Evolutionary conservation across 192 early-diverging fungal species (phyloP).

Genomic region (Spizellomyces punctatus): DNA sequence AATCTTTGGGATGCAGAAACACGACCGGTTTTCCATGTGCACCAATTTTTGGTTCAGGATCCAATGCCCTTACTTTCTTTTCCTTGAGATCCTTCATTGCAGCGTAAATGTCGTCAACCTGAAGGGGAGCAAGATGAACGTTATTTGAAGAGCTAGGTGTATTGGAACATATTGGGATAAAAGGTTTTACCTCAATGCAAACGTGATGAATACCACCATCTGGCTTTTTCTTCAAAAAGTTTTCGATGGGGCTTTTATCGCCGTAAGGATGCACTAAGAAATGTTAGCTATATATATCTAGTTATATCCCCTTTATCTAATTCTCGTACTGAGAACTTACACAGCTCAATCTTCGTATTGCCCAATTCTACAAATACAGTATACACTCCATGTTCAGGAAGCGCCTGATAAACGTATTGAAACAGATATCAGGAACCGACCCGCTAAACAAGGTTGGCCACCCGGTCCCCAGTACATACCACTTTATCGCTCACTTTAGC

Average conservation of each 20-base stretch:
- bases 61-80: slow-evolving; percentile 66
- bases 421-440: too few relatives aligned
- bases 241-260: slow-evolving; percentile 74
- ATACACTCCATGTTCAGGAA: slow-evolving; percentile 83
- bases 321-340: slow-evolving; percentile 20
- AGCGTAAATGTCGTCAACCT: slow-evolving; percentile 67
- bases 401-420: slow-evolving; percentile 39
- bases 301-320: neutral
- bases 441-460: neutral
- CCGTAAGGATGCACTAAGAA: slow-evolving; percentile 65
- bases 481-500: slow-evolving; percentile 70
- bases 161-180: neutral
- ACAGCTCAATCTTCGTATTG: slow-evolving; percentile 84
- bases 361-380: slow-evolving; percentile 85
- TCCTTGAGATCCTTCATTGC: slow-evolving; percentile 69
- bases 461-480: slow-evolving; percentile 33
- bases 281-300: too few relatives aligned
- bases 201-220: slow-evolving; percentile 84
- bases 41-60: slow-evolving; percentile 77
- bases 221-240: slow-evolving; percentile 79
- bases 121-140: neutral
- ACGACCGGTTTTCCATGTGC: slow-evolving; percentile 80
- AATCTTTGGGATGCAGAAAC: slow-evolving; percentile 83
- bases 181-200: slow-evolving; percentile 64
- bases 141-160: neutral